These are phyloP conservation scores for Hymenoscyphus occultus DNA, from an alignment of 2,329 filamentous ascomycete species.

Conservation along the genomic window DNA sequence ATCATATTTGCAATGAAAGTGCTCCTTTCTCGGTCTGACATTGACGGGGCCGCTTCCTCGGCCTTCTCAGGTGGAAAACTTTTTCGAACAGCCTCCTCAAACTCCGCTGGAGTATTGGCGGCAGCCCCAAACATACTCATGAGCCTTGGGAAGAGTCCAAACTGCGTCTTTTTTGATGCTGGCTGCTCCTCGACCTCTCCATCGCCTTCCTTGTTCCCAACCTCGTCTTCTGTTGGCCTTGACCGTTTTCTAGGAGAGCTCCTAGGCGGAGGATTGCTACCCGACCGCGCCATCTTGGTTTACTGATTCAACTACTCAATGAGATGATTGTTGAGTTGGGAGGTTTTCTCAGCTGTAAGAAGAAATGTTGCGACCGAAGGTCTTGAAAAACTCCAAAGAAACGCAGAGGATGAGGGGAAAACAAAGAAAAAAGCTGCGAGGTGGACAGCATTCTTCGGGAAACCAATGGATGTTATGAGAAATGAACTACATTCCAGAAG, in stretches of 20 bases:
- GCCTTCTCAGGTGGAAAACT: not conserved
- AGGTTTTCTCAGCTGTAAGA: not conserved
- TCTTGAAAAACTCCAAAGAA: not conserved
- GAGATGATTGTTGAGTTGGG: not conserved
- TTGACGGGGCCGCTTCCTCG: not conserved
- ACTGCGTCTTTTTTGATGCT: not conserved
- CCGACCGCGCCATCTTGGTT: not conserved
- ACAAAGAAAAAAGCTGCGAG: constrained; percentile 3
- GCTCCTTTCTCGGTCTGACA: not conserved
- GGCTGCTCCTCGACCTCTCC: not conserved
- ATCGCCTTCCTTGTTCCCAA: not conserved
- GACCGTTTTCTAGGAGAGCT: not conserved
- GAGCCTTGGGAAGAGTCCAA: not conserved
- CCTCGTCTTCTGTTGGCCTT: not conserved
- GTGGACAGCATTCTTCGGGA: constrained; percentile 11
- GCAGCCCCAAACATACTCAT: not conserved
- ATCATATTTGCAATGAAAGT: constrained; percentile 2
- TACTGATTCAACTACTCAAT: not conserved
- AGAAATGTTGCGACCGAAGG: not conserved
- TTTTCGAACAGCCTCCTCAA: not conserved
- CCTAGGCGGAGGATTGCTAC: not conserved
- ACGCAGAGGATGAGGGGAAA: not conserved
- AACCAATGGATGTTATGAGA: constrained; percentile 5
- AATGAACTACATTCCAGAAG: constrained; percentile 12
- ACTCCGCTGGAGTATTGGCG: not conserved